Conservation (phyloP, 2,329 filamentous ascomycete genomes). For the Fusarium sp. region DNA sequence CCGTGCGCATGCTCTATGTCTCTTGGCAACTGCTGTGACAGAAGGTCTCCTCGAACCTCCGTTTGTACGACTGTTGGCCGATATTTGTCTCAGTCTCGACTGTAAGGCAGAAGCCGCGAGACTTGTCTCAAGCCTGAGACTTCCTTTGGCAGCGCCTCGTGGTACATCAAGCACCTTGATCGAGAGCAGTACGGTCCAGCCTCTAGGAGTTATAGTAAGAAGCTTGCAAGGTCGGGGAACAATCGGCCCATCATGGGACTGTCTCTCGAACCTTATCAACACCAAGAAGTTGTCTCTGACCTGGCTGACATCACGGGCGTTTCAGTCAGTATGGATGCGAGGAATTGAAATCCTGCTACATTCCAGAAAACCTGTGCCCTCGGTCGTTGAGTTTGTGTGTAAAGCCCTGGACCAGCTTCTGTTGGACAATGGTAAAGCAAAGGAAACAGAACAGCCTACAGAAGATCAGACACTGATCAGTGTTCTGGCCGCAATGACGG, state of each 20-base stretch:
- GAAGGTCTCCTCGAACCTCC: slow-evolving; percentile 46
- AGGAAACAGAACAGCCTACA: neutral
- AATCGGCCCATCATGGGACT: slow-evolving; percentile 34
- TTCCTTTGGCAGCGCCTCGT: slow-evolving; percentile 26
- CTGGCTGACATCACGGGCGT: slow-evolving; percentile 41
- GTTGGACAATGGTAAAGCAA: slow-evolving; percentile 2
- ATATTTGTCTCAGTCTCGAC: slow-evolving; percentile 43
- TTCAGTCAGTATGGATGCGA: slow-evolving; percentile 41
- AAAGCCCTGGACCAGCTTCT: slow-evolving; percentile 39
- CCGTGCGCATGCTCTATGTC: slow-evolving; percentile 45
- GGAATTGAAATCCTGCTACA: slow-evolving; percentile 41
- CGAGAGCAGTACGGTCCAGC: slow-evolving; percentile 32
- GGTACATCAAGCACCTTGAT: slow-evolving; percentile 19
- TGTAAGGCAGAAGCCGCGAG: slow-evolving; percentile 44
- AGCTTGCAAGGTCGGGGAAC: slow-evolving; percentile 5
- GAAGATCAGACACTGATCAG: slow-evolving; percentile 44
- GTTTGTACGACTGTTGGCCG: slow-evolving; percentile 43
- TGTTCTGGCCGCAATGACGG: slow-evolving; percentile 45
- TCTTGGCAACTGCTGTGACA: slow-evolving; percentile 44
- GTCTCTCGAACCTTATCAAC: slow-evolving; percentile 35
- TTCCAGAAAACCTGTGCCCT: slow-evolving; percentile 30
- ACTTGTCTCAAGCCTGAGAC: slow-evolving; percentile 34
- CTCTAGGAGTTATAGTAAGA: slow-evolving; percentile 35
- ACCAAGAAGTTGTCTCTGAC: slow-evolving; percentile 30
- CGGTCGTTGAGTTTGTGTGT: slow-evolving; percentile 37